These are phyloP conservation scores for Microglena sp. DNA, from an alignment of 139 green algal genomes.

Conservation along the genomic window DNA sequence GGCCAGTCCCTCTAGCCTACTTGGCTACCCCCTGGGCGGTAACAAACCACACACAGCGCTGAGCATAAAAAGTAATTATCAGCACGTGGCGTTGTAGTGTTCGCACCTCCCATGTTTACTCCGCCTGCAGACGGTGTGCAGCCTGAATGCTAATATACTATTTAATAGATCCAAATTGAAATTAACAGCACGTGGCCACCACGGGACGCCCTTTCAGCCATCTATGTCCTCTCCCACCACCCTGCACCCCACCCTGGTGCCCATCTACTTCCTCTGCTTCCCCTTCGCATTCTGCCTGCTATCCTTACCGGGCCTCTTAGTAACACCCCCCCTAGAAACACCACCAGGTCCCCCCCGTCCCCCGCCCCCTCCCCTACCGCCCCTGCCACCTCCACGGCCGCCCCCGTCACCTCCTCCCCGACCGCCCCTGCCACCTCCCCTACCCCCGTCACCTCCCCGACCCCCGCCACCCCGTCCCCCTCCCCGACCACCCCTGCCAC, in stretches of 20 bases:
- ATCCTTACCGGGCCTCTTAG: background rate
- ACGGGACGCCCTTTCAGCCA: no score
- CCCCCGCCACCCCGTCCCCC: no score
- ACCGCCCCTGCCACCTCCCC: no score
- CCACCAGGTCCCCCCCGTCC: conserved; percentile 2
- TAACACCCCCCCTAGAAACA: background rate
- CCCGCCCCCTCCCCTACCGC: conserved; percentile 1
- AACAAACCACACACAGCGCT: conserved; percentile 1
- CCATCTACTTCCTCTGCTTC: conserved; percentile 6
- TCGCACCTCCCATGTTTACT: no score
- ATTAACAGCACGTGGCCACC: no score
- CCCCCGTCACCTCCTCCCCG: no score
- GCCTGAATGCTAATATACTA: no score
- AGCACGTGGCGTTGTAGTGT: no score
- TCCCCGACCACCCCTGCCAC: background rate
- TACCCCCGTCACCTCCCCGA: conserved; percentile 12
- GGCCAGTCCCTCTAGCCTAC: no score
- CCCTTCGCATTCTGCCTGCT: conserved; percentile 1
- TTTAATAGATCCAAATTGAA: background rate
- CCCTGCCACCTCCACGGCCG: conserved; percentile 1
- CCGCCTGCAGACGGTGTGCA: no score
- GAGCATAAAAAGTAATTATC: no score
- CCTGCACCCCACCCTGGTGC: background rate
- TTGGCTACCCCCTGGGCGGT: no score
- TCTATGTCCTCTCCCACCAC: background rate